A percentile compares a stretch with the other conserved stretches of the same genome.
Conservation (phyloP, 768 basidiomycete genomes). For the Leccinellum rugosiceps region DNA sequence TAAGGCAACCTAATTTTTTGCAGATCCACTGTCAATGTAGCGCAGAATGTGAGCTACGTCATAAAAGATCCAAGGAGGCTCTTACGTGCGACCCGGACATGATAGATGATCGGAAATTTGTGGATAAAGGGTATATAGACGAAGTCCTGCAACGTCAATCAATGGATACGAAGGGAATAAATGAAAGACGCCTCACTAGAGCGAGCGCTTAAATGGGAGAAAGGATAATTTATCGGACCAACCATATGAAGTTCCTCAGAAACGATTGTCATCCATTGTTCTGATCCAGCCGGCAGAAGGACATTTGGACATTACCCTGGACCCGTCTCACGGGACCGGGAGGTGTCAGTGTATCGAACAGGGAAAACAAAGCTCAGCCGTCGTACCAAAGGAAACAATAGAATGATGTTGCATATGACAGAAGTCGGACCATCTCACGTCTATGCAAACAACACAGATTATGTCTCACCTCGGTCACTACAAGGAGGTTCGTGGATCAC, state of each 20-base stretch:
- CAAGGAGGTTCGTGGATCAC: conserved; percentile 11
- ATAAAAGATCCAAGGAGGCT: not conserved
- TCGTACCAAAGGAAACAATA: conserved; percentile 23
- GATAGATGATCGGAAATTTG: not conserved
- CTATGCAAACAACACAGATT: conserved; percentile 16
- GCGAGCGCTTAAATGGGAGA: conserved; percentile 19
- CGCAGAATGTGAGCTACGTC: not conserved
- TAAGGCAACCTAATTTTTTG: conserved; percentile 37
- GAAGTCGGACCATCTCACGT: conserved; percentile 4
- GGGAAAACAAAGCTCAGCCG: conserved; percentile 23
- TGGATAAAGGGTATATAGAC: conserved; percentile 32
- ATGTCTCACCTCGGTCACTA: conserved; percentile 34
- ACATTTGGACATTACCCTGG: conserved; percentile 3
- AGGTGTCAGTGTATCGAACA: conserved; percentile 4
- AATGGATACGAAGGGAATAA: conserved; percentile 11
- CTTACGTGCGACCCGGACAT: conserved; percentile 25
- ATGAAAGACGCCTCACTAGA: conserved; percentile 1
- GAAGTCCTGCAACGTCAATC: conserved; percentile 46
- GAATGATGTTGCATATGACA: not conserved
- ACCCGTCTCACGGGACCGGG: conserved; percentile 9
- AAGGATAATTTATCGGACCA: conserved; percentile 9
- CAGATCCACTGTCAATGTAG: conserved; percentile 36
- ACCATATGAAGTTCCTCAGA: conserved; percentile 7
- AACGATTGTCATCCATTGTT: conserved; percentile 23
- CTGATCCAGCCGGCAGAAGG: not conserved